These are phyloP conservation scores for Dionaea muscipula DNA, from an alignment of 179 eudicot species.

Conservation along the genomic window DNA sequence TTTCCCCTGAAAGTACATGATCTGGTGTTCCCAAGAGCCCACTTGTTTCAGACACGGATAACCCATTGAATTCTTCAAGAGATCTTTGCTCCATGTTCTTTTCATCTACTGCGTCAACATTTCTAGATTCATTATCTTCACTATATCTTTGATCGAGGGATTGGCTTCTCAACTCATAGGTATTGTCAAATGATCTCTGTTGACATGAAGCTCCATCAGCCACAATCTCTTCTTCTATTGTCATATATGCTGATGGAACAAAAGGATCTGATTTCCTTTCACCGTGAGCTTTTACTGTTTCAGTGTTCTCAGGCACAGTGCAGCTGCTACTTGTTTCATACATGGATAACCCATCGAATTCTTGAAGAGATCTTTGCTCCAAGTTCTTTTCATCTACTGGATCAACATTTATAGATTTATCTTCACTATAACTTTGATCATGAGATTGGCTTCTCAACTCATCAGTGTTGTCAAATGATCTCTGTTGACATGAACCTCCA, in stretches of 20 bases:
- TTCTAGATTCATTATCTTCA: constrained; percentile 3
- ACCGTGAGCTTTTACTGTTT: constrained; percentile 3
- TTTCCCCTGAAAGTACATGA: constrained; percentile 18
- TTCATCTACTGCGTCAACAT: constrained; percentile 6
- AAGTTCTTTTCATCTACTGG: constrained; percentile 14
- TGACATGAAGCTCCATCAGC: constrained; percentile 2
- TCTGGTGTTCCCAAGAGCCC: constrained; percentile 15
- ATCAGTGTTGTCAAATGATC: constrained; percentile 7
- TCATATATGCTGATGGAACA: neutral
- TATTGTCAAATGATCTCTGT: constrained; percentile 4
- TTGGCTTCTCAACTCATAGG: constrained; percentile 12
- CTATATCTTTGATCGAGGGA: constrained; percentile 8
- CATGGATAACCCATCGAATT: constrained; percentile 13
- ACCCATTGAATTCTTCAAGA: constrained; percentile 11
- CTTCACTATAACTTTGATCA: constrained; percentile 10
- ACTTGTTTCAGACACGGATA: constrained; percentile 18
- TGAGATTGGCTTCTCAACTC: constrained; percentile 10
- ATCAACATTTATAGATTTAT: neutral
- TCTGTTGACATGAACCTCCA: constrained; percentile 3
- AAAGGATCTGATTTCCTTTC: constrained; percentile 9
- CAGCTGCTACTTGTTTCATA: constrained; percentile 13
- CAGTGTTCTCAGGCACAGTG: neutral
- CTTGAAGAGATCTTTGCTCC: constrained; percentile 8
- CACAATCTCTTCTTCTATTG: constrained; percentile 2
- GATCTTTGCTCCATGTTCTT: constrained; percentile 13